A percentile compares a stretch with the other conserved stretches of the same genome.
phyloP scores from a whole-genome alignment of 352 stramenopile species.

The Achlya hypogyna region DNA sequence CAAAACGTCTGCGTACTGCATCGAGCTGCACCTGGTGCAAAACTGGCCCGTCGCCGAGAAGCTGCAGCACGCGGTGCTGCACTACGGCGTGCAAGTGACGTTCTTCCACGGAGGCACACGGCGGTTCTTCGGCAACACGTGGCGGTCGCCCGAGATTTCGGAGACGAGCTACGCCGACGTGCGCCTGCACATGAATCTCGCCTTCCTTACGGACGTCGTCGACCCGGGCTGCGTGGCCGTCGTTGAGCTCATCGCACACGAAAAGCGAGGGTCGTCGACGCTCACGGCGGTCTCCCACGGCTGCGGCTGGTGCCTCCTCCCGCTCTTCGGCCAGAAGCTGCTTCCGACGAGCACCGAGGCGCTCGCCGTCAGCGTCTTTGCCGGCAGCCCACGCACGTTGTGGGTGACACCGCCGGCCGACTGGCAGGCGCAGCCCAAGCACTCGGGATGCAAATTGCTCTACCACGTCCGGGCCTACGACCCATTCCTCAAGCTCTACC shows the following conservation, averaged over 20 bases:
- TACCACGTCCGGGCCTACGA: constrained; percentile 58
- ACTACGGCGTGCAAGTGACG: constrained; percentile 73
- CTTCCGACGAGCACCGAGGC: constrained; percentile 8
- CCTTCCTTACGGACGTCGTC: constrained; percentile 77
- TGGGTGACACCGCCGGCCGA: constrained; percentile 45
- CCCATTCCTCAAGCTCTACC: constrained; percentile 37
- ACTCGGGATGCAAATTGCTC: constrained; percentile 52
- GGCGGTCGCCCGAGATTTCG: constrained; percentile 59
- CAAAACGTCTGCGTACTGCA: constrained; percentile 38
- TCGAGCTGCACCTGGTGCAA: constrained; percentile 54
- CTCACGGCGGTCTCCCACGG: constrained; percentile 58
- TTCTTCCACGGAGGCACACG: constrained; percentile 81
- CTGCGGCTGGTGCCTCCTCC: constrained; percentile 89
- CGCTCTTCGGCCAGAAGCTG: constrained; percentile 57
- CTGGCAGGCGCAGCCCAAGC: constrained; percentile 47
- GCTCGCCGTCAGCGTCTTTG: constrained; percentile 50
- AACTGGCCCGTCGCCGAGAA: constrained; percentile 58
- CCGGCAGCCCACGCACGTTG: constrained; percentile 53
- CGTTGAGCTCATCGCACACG: constrained; percentile 88
- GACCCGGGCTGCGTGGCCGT: constrained; percentile 88
- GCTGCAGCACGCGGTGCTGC: constrained; percentile 43
- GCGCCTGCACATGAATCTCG: constrained; percentile 57
- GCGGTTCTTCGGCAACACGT: constrained; percentile 91
- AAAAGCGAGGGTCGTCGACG: constrained; percentile 74
- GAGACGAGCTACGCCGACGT: constrained; percentile 28